Evolutionary conservation across 2,329 filamentous ascomycete species (phyloP).

Genomic region (Diaporthe sp.): DNA sequence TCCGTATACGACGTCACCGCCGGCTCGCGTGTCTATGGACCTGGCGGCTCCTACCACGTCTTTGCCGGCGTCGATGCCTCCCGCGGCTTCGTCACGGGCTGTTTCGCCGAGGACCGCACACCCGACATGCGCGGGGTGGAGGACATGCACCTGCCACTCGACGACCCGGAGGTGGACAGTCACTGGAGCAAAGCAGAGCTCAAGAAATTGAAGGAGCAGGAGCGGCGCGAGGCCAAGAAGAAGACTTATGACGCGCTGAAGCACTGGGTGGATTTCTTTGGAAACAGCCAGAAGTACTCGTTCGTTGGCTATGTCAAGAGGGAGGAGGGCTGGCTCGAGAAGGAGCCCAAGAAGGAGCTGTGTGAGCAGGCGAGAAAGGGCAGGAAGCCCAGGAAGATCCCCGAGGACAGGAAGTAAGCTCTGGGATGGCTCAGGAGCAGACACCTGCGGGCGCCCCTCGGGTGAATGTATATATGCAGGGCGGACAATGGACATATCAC

Average conservation of each 20-base stretch:
- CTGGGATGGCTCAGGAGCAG: not conserved
- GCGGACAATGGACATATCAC: not conserved
- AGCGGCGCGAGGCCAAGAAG: constrained; percentile 74
- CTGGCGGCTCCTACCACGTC: constrained; percentile 87
- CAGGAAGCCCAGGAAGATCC: constrained; percentile 69
- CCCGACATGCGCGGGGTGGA: constrained; percentile 90
- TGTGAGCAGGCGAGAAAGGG: constrained; percentile 79
- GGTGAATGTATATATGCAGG: not conserved
- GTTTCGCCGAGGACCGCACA: constrained; percentile 88
- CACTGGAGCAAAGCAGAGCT: constrained; percentile 70
- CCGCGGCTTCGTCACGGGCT: constrained; percentile 92
- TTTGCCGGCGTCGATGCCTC: constrained; percentile 91
- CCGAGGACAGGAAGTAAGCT: constrained; percentile 48
- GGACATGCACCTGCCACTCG: constrained; percentile 81
- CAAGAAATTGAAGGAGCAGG: constrained; percentile 68
- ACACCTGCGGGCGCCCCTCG: not conserved
- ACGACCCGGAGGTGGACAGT: constrained; percentile 73
- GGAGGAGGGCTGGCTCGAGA: constrained; percentile 72
- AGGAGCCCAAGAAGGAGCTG: constrained; percentile 72
- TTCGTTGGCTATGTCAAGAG: constrained; percentile 82
- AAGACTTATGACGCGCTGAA: constrained; percentile 77
- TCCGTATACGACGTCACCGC: constrained; percentile 87
- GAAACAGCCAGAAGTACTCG: constrained; percentile 83
- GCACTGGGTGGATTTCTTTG: constrained; percentile 90
- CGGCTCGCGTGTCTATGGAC: constrained; percentile 79